phyloP scores from a whole-genome alignment of 176 grass and related monocot genomes.

The Triticum aestivum region DNA sequence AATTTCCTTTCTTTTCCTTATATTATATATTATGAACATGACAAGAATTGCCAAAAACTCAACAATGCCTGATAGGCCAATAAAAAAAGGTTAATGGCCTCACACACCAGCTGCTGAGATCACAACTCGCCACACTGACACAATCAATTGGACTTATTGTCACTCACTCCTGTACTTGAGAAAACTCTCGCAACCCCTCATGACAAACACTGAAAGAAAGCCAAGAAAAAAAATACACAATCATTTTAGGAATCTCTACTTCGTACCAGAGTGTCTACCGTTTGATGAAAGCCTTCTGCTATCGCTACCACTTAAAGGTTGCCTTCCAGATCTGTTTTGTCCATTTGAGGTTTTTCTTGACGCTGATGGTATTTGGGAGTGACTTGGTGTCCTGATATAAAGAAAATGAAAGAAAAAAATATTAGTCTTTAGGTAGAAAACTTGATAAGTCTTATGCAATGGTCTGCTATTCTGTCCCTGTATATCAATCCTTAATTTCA shows the following conservation, averaged over 20 bases:
- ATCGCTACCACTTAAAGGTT: conserved; percentile 44
- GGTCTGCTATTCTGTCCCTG: not conserved
- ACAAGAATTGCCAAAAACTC: conserved; percentile 61
- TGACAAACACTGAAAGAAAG: conserved; percentile 52
- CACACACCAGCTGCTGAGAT: conserved; percentile 59
- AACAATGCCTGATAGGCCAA: conserved; percentile 50
- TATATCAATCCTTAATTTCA: not conserved
- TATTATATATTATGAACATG: conserved; percentile 73
- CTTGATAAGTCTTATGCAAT: not conserved
- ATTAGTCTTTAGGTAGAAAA: conserved; percentile 27
- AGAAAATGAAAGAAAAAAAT: not conserved
- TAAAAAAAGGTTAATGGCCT: conserved; percentile 62
- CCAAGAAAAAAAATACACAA: conserved; percentile 51
- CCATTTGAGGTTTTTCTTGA: conserved; percentile 76
- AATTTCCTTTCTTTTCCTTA: conserved; percentile 69
- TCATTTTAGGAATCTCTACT: conserved; percentile 54
- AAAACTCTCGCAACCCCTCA: conserved; percentile 53
- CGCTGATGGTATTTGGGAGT: conserved; percentile 70
- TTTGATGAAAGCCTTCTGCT: conserved; percentile 77
- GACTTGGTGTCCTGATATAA: conserved; percentile 62
- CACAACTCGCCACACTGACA: conserved; percentile 62
- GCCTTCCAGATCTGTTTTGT: conserved; percentile 60
- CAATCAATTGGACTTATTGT: conserved; percentile 85
- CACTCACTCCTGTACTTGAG: conserved; percentile 69
- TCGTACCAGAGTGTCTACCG: conserved; percentile 60